A percentile compares a stretch with the other conserved stretches of the same genome.
Conservation (phyloP, 169 alveolate species). For the Toxoplasma gondii region DNA sequence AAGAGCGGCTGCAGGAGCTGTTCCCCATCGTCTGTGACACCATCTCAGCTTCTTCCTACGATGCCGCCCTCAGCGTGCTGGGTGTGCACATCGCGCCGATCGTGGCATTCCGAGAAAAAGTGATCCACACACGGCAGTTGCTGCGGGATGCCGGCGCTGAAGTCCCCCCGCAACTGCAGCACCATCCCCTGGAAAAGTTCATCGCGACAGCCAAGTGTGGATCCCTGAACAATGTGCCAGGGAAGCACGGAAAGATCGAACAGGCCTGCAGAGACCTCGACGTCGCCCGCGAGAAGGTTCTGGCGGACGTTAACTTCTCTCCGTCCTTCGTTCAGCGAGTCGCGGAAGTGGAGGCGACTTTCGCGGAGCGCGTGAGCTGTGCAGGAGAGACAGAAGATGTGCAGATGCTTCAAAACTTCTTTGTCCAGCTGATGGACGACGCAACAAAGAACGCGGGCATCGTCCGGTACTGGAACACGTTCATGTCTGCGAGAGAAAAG, state of each 20-base stretch:
- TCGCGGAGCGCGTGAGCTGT: conserved; percentile 19
- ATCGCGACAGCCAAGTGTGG: neutral
- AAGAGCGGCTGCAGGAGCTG: neutral
- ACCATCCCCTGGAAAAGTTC: neutral
- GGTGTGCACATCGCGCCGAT: neutral
- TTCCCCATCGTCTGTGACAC: conserved; percentile 6
- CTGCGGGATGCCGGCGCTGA: neutral
- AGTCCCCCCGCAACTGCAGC: neutral
- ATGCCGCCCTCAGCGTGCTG: neutral
- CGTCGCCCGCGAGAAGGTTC: neutral
- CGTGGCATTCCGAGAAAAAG: neutral
- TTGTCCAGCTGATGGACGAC: neutral
- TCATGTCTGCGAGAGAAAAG: neutral
- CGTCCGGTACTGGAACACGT: neutral
- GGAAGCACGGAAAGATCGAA: neutral
- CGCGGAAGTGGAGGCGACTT: conserved; percentile 5
- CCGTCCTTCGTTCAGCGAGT: neutral
- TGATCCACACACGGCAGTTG: neutral
- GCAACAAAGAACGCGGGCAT: neutral
- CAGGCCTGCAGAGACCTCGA: neutral
- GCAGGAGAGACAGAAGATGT: neutral
- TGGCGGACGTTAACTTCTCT: neutral
- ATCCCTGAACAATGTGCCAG: neutral
- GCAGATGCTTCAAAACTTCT: neutral
- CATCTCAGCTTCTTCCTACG: neutral